phyloP scores from a whole-genome alignment of 2,329 filamentous ascomycete genomes.

The Pseudocercospora fuligena region DNA sequence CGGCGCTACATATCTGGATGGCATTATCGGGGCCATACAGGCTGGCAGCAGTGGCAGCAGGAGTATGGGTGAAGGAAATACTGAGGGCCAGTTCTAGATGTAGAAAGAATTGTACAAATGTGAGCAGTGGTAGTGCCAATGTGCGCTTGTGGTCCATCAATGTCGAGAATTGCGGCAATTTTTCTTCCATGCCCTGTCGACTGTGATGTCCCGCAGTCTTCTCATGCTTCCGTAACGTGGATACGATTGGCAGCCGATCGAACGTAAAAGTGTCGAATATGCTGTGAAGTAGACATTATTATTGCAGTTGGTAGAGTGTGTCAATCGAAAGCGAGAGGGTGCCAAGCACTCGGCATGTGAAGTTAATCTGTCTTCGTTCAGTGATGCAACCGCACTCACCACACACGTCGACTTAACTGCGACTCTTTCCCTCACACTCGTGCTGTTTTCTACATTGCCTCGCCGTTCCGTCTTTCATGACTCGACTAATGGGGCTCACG shows the following conservation, averaged over 20 bases:
- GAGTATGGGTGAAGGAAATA: conserved; percentile 96
- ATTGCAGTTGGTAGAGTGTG: too few species aligned
- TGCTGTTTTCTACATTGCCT: neutral
- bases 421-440: neutral
- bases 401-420: neutral
- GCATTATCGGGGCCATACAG: conserved; percentile 86
- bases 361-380: neutral
- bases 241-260: too few species aligned
- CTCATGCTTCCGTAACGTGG: too few species aligned
- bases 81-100: conserved; percentile 63
- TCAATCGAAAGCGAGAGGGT: neutral
- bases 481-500: conserved; percentile 8
- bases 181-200: neutral
- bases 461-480: conserved; percentile 9
- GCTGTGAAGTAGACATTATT: too few species aligned
- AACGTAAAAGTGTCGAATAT: too few species aligned
- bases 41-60: conserved; percentile 86
- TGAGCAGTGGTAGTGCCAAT: neutral
- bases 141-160: neutral
- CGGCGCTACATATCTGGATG: conserved; percentile 78
- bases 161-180: neutral
- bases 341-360: neutral
- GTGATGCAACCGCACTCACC: neutral
- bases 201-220: too few species aligned
- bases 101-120: conserved; percentile 2